Conservation (phyloP, 2,329 filamentous ascomycete species). For the Xylariaceae sp. region DNA sequence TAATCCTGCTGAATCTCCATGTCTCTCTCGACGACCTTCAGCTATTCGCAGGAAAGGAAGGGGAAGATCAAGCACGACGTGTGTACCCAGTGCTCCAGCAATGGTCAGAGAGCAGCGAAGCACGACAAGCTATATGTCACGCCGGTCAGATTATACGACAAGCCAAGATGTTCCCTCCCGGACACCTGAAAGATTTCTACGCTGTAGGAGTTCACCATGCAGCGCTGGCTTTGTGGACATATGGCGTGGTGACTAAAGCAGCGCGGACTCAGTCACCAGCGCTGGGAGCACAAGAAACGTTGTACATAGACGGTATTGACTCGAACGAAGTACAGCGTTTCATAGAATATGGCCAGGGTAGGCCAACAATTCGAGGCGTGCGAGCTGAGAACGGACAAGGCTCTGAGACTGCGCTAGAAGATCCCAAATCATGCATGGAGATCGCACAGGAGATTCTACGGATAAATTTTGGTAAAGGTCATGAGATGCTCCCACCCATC, state of each 20-base stretch:
- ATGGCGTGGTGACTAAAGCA: slow-evolving; percentile 54
- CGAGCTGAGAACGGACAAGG: slow-evolving; percentile 19
- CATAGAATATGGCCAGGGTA: slow-evolving; percentile 49
- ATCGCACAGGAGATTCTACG: slow-evolving; percentile 53
- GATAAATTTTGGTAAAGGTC: slow-evolving; percentile 42
- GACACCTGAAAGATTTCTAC: slow-evolving; percentile 59
- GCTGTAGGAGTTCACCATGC: slow-evolving; percentile 68
- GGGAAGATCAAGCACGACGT: slow-evolving; percentile 58
- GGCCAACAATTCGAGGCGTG: slow-evolving; percentile 41
- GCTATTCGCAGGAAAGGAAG: slow-evolving; percentile 63
- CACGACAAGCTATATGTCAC: slow-evolving; percentile 61
- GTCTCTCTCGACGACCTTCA: slow-evolving; percentile 62
- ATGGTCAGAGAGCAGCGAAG: slow-evolving; percentile 52
- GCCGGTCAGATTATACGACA: slow-evolving; percentile 63
- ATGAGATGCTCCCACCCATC: slow-evolving; percentile 48
- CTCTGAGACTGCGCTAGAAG: slow-evolving; percentile 42
- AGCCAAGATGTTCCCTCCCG: slow-evolving; percentile 49
- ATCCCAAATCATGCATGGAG: slow-evolving; percentile 56
- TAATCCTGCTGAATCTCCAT: slow-evolving; percentile 61
- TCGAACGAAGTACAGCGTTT: slow-evolving; percentile 52
- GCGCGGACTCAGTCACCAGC: slow-evolving; percentile 27
- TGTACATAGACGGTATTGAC: slow-evolving; percentile 56
- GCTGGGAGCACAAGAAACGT: slow-evolving; percentile 29
- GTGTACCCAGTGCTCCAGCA: slow-evolving; percentile 55
- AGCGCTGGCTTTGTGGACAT: slow-evolving; percentile 64